Conservation (phyloP, 2,329 filamentous ascomycete genomes). For the Knoxdaviesia proteae region DNA sequence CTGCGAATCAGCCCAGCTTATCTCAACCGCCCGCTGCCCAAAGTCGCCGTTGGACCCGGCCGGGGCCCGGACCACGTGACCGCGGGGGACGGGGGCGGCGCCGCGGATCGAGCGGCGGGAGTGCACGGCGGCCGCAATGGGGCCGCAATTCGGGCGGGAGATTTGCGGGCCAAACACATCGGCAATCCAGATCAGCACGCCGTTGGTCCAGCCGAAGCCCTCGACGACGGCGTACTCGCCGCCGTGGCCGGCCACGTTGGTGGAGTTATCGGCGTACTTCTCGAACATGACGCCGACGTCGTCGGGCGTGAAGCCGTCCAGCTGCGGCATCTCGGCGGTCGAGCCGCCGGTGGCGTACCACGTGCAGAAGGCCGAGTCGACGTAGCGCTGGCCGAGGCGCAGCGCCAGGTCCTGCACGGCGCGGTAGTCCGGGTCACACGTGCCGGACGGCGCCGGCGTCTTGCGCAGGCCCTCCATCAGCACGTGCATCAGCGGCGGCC, state of each 20-base stretch:
- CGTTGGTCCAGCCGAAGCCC: conserved; percentile 52
- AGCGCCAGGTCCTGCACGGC: conserved; percentile 34
- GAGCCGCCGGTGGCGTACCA: conserved; percentile 47
- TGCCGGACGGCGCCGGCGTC: conserved; percentile 25
- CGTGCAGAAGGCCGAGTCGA: conserved; percentile 48
- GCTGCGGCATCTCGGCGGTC: conserved; percentile 28
- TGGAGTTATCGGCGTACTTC: conserved; percentile 41
- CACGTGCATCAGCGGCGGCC: conserved; percentile 46
- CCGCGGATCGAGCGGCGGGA: not conserved
- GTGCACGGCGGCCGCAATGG: conserved; percentile 20
- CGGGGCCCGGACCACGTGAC: too few species aligned
- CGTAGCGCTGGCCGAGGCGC: conserved; percentile 39
- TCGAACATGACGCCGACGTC: conserved; percentile 45
- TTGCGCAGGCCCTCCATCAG: conserved; percentile 40
- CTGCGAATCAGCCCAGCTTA: conserved; percentile 22
- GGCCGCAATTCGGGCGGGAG: conserved; percentile 31
- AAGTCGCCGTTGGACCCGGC: too few species aligned
- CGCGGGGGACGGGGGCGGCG: too few species aligned
- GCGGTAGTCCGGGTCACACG: conserved; percentile 30
- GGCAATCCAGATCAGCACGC: conserved; percentile 44
- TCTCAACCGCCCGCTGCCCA: conserved; percentile 20
- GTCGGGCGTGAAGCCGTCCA: conserved; percentile 21
- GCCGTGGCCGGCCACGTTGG: conserved; percentile 39
- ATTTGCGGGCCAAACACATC: conserved; percentile 38
- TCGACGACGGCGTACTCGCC: conserved; percentile 51